Conservation (phyloP, 129 eudicot genomes). For the Escallonia herrerae region DNA sequence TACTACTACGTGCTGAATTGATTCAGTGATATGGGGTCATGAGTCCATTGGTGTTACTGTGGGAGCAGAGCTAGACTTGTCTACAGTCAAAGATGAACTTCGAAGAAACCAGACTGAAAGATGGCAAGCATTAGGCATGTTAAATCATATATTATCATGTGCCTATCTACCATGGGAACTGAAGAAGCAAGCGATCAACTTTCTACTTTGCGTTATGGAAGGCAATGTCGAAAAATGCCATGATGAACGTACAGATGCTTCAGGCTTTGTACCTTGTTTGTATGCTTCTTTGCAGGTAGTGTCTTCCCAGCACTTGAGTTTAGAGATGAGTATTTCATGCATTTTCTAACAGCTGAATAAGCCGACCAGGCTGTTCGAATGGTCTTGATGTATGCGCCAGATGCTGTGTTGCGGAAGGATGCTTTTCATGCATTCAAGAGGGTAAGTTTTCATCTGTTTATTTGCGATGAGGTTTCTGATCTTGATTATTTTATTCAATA, state of each 20-base stretch:
- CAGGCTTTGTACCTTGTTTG: conserved; percentile 43
- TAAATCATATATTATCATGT: conserved; percentile 57
- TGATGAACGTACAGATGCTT: conserved; percentile 39
- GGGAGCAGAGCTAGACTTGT: conserved; percentile 46
- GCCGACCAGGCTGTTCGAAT: conserved; percentile 60
- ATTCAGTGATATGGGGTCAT: conserved; percentile 75
- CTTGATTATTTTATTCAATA: too few species aligned
- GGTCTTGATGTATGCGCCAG: conserved; percentile 83
- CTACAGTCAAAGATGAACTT: conserved; percentile 48
- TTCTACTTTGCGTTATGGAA: conserved; percentile 59
- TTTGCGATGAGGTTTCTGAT: conserved; percentile 1
- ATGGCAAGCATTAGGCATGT: conserved; percentile 79
- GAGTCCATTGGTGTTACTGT: conserved; percentile 44
- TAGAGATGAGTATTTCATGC: neutral
- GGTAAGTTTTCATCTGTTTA: conserved; percentile 38
- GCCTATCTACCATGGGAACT: conserved; percentile 57
- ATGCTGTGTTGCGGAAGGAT: conserved; percentile 49
- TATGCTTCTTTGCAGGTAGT: conserved; percentile 78
- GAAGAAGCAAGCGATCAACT: conserved; percentile 52
- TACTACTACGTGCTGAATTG: conserved; percentile 8
- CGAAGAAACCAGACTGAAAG: conserved; percentile 46
- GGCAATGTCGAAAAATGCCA: conserved; percentile 23
- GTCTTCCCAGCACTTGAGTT: conserved; percentile 1
- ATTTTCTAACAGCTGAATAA: conserved; percentile 10
- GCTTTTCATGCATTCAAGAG: conserved; percentile 65